These are phyloP conservation scores for Vigna trinervia DNA, from an alignment of 306 rosid species.

Conservation along the genomic window DNA sequence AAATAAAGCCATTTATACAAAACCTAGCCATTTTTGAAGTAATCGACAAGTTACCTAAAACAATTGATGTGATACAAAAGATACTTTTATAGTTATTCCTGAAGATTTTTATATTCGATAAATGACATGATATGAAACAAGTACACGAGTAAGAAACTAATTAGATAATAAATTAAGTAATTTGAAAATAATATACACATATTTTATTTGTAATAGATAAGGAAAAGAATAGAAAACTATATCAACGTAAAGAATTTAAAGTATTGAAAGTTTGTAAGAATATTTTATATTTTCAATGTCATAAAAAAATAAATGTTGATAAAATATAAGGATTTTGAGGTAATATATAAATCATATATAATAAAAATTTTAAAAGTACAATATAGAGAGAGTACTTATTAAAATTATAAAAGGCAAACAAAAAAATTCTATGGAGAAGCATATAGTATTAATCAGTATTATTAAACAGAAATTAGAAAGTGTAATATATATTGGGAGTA, in stretches of 20 bases:
- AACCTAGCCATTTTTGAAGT: too few relatives aligned
- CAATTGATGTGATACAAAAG: not conserved
- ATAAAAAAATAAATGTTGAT: not conserved
- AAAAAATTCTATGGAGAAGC: too few relatives aligned
- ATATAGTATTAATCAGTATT: too few relatives aligned
- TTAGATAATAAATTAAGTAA: not conserved
- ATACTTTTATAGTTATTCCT: not conserved
- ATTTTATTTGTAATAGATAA: not conserved
- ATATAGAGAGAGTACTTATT: not conserved
- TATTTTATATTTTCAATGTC: not conserved
- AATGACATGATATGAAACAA: not conserved
- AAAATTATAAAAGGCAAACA: not conserved
- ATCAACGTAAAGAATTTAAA: not conserved
- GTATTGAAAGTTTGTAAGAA: not conserved
- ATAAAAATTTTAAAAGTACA: not conserved
- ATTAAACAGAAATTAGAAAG: too few relatives aligned
- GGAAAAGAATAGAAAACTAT: not conserved
- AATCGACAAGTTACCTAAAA: too few relatives aligned
- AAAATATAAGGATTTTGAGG: not conserved
- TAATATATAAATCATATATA: not conserved
- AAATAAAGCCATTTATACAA: too few relatives aligned
- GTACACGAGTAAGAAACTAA: not conserved
- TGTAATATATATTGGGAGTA: not conserved
- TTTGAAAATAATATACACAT: not conserved
- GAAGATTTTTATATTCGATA: not conserved